Conservation (phyloP, 257 asterid species). For the Cynanchum wilfordii region DNA sequence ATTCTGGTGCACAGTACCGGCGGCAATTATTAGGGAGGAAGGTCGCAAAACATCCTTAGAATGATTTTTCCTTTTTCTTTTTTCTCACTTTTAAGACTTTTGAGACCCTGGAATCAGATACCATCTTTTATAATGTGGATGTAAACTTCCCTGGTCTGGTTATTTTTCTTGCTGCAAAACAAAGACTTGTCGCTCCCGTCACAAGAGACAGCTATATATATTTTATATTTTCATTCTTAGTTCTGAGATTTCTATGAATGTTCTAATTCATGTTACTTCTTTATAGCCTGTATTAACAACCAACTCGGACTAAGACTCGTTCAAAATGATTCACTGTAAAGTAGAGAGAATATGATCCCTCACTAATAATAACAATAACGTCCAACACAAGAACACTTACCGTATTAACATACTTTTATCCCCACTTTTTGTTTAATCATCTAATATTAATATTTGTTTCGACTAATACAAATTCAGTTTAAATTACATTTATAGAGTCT, state of each 20-base stretch:
- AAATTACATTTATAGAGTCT: too few relatives aligned
- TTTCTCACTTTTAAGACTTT: slow-evolving; percentile 1
- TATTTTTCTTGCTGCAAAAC: background rate
- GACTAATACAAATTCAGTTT: too few relatives aligned
- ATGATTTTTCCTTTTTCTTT: background rate
- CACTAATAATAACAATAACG: background rate
- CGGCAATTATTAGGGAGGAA: background rate
- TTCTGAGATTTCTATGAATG: background rate
- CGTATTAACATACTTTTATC: too few relatives aligned
- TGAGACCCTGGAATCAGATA: slow-evolving; percentile 14
- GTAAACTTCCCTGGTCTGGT: background rate
- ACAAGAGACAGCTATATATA: background rate
- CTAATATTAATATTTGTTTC: too few relatives aligned
- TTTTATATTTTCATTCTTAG: background rate
- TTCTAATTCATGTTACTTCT: background rate
- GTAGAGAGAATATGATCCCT: slow-evolving; percentile 19
- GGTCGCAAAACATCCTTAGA: background rate
- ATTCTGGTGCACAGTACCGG: background rate
- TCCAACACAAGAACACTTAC: background rate
- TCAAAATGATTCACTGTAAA: slow-evolving; percentile 8
- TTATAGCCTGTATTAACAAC: background rate
- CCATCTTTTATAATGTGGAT: background rate
- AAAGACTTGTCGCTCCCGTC: background rate
- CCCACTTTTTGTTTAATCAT: too few relatives aligned
- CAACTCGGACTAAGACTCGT: background rate